Conservation (phyloP, 352 stramenopile species). For the Blastocystis sp. region DNA sequence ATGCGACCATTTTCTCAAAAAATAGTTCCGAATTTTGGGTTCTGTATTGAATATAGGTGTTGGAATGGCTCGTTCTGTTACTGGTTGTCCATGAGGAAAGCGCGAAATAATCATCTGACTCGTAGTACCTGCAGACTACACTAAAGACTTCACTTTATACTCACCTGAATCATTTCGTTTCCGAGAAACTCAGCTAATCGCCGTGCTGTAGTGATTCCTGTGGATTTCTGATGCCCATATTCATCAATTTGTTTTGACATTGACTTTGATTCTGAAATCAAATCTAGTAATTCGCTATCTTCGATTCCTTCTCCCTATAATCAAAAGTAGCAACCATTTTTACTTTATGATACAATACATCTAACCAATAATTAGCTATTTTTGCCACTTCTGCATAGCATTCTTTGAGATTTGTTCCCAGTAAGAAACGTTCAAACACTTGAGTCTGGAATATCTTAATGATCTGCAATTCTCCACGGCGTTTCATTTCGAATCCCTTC, state of each 20-base stretch:
- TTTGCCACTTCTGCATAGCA: conserved; percentile 92
- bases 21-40: conserved; percentile 85
- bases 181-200: conserved; percentile 95
- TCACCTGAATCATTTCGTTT: conserved; percentile 91
- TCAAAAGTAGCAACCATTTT: not conserved
- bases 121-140: conserved; percentile 81
- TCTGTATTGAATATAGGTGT: conserved; percentile 94
- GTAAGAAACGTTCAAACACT: conserved; percentile 93
- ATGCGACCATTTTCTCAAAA: conserved; percentile 87
- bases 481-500: conserved; percentile 97
- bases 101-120: conserved; percentile 95
- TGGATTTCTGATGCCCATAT: conserved; percentile 92
- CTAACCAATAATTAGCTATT: conserved; percentile 94
- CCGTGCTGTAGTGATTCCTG: conserved; percentile 90
- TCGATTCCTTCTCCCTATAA: conserved; percentile 81
- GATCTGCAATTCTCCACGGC: conserved; percentile 91
- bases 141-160: not conserved
- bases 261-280: conserved; percentile 96
- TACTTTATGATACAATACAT: conserved; percentile 86
- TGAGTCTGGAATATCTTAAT: conserved; percentile 98
- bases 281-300: conserved; percentile 89
- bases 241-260: conserved; percentile 94
- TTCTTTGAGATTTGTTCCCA: conserved; percentile 82
- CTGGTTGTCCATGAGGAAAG: conserved; percentile 82
- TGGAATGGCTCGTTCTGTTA: conserved; percentile 93